Conservation (phyloP, 805 yeast genomes). For the Metschnikowia bowlesiae region DNA sequence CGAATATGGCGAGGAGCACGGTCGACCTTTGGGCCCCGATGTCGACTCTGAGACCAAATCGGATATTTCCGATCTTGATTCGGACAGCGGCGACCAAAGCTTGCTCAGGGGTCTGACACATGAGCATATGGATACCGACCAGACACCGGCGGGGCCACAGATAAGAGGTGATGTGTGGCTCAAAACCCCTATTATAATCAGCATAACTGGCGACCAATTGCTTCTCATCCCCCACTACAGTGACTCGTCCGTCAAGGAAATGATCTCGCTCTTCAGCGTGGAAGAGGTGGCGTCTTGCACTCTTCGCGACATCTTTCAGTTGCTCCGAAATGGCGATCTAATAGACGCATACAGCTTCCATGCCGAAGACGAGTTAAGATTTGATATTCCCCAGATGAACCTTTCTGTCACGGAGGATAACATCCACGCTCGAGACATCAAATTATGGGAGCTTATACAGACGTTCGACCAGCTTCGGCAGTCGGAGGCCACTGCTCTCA, state of each 20-base stretch:
- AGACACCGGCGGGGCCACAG: neutral
- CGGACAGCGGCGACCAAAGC: neutral
- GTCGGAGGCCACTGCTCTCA: constrained; percentile 14
- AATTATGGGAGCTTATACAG: constrained; percentile 23
- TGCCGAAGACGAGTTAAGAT: constrained; percentile 24
- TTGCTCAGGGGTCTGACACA: neutral
- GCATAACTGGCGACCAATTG: constrained; percentile 23
- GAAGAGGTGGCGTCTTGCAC: constrained; percentile 15
- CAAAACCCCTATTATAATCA: constrained; percentile 21
- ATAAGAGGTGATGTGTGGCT: neutral
- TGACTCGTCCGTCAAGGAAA: constrained; percentile 8
- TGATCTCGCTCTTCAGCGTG: constrained; percentile 26
- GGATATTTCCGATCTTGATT: neutral
- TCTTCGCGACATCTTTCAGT: constrained; percentile 23
- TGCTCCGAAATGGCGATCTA: constrained; percentile 27
- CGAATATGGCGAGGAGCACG: neutral
- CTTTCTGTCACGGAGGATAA: constrained; percentile 32
- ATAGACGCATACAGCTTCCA: constrained; percentile 22
- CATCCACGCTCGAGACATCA: constrained; percentile 22
- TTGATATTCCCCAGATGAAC: constrained; percentile 26
- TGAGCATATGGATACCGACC: neutral
- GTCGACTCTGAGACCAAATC: neutral
- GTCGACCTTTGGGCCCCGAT: neutral
- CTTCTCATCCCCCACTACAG: constrained; percentile 22
- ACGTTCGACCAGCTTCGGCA: constrained; percentile 4